These are phyloP conservation scores for Austropuccinia psidii DNA, from an alignment of 1,284 basidiomycete species.

Conservation along the genomic window DNA sequence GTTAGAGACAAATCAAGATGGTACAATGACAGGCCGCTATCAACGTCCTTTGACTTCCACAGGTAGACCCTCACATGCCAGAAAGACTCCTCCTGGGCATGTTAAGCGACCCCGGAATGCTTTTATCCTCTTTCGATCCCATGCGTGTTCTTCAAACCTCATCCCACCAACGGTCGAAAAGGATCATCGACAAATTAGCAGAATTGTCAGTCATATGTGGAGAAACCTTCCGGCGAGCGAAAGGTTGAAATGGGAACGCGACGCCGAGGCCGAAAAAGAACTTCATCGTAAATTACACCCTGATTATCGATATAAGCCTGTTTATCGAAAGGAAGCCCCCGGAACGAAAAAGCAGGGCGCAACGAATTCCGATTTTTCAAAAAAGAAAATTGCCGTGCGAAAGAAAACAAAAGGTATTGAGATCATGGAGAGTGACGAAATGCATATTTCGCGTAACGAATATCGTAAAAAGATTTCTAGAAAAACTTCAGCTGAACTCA, in stretches of 20 bases:
- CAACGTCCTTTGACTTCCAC: slow-evolving; percentile 35
- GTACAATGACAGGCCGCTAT: slow-evolving; percentile 29
- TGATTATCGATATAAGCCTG: slow-evolving; percentile 44
- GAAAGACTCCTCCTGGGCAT: slow-evolving; percentile 35
- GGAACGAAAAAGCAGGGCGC: slow-evolving; percentile 30
- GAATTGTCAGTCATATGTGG: slow-evolving; percentile 45
- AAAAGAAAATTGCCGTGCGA: slow-evolving; percentile 4
- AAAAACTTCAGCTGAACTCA: background rate
- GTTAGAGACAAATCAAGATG: slow-evolving; percentile 26
- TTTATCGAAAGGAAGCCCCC: slow-evolving; percentile 39
- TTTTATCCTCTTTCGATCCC: slow-evolving; percentile 33
- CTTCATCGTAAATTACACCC: slow-evolving; percentile 42
- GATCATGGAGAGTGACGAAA: background rate
- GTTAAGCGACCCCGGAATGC: slow-evolving; percentile 36
- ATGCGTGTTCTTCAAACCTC: slow-evolving; percentile 34
- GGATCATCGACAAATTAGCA: slow-evolving; percentile 45
- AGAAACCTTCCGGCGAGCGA: slow-evolving; percentile 41
- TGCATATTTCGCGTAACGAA: no score
- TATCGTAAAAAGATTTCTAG: no score
- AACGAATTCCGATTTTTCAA: background rate
- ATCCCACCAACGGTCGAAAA: slow-evolving; percentile 34
- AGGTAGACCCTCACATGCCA: slow-evolving; percentile 34
- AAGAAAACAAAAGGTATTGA: slow-evolving; percentile 9
- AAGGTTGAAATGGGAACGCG: slow-evolving; percentile 43
- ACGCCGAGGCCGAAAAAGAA: slow-evolving; percentile 43